These are phyloP conservation scores for Rhodotorula sp. DNA, from an alignment of 1,284 basidiomycete genomes.

Conservation along the genomic window DNA sequence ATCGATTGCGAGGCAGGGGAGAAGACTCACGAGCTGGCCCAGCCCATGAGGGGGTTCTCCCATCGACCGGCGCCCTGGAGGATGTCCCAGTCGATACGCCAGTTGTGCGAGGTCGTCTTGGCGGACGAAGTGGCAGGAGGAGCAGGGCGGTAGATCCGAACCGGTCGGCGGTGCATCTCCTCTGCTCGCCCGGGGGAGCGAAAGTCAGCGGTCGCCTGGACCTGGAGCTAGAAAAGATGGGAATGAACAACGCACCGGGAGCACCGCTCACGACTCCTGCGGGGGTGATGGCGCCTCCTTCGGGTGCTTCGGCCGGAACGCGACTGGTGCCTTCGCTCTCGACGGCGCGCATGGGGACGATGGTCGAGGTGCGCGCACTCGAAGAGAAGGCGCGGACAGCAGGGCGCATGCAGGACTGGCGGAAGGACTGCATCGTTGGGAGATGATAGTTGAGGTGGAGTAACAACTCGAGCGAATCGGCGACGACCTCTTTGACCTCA, in stretches of 20 bases:
- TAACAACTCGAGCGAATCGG: neutral
- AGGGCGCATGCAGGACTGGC: slow-evolving; percentile 6
- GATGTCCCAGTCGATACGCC: slow-evolving; percentile 93
- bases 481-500: too few species aligned
- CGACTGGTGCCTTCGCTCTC: slow-evolving; percentile 17
- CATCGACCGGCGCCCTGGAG: slow-evolving; percentile 84
- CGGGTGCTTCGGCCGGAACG: slow-evolving; percentile 29
- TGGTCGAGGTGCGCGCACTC: slow-evolving; percentile 11
- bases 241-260: slow-evolving; percentile 44
- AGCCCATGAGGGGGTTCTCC: slow-evolving; percentile 99
- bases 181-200: slow-evolving; percentile 52
- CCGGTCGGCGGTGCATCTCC: slow-evolving; percentile 79
- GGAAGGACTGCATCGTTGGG: slow-evolving; percentile 4
- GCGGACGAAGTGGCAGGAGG: slow-evolving; percentile 96
- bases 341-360: slow-evolving; percentile 26
- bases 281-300: slow-evolving; percentile 31
- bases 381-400: slow-evolving; percentile 13
- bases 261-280: slow-evolving; percentile 51
- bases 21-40: slow-evolving; percentile 60
- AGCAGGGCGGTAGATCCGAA: slow-evolving; percentile 90
- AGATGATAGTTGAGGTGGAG: neutral
- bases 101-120: slow-evolving; percentile 76
- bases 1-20: too few species aligned
- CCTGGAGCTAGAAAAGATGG: too few species aligned
- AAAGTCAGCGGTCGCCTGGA: neutral